phyloP scores from a whole-genome alignment of 768 basidiomycete species.

The Paxillus ammoniavirescens region DNA sequence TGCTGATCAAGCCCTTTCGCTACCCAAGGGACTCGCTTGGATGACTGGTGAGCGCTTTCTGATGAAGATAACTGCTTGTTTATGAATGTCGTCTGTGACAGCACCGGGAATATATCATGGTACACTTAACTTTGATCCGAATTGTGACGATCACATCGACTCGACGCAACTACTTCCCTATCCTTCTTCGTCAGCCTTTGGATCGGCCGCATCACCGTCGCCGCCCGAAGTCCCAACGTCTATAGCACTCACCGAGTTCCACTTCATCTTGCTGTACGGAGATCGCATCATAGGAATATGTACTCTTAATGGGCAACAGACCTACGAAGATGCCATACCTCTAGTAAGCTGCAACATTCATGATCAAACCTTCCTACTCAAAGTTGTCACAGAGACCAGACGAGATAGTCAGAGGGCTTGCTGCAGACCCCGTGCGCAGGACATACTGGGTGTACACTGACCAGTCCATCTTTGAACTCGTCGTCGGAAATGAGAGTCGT shows the following conservation, averaged over 20 bases:
- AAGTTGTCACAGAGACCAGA: conserved; percentile 58
- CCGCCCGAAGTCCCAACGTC: conserved; percentile 59
- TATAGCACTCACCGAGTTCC: conserved; percentile 86
- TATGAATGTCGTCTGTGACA: conserved; percentile 26
- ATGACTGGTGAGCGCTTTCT: conserved; percentile 64
- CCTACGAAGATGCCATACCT: conserved; percentile 82
- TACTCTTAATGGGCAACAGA: conserved; percentile 72
- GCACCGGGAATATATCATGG: conserved; percentile 91
- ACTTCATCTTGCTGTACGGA: conserved; percentile 82
- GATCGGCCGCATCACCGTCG: conserved; percentile 18
- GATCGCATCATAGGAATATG: conserved; percentile 79
- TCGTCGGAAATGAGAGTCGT: conserved; percentile 83
- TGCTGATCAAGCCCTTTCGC: conserved; percentile 63
- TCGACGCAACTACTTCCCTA: conserved; percentile 79
- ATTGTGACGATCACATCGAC: conserved; percentile 75
- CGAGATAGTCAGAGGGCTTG: conserved; percentile 71
- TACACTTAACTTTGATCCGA: conserved; percentile 63
- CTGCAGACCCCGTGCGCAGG: conserved; percentile 80
- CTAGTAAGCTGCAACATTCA: conserved; percentile 49
- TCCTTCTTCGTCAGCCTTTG: conserved; percentile 41
- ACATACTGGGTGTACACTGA: conserved; percentile 96
- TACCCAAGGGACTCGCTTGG: conserved; percentile 84
- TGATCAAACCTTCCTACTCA: not conserved
- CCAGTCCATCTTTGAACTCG: conserved; percentile 84
- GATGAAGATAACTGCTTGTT: not conserved